Evolutionary conservation across 306 rosid genomes (phyloP).

Genomic region (Medicago truncatula): MtrunA17r5.0-ANR NC_053047.1:836001-836500

Average conservation of each 20-base stretch:
- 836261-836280: constrained; percentile 30
- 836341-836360: constrained; percentile 8
- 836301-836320: constrained; percentile 5
- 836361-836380: not conserved
- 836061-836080: not conserved
- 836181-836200: constrained; percentile 58
- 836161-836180: constrained; percentile 54
- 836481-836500: constrained; percentile 12
- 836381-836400: not conserved
- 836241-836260: constrained; percentile 67
- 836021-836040: constrained; percentile 46
- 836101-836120: constrained; percentile 82
- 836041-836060: constrained; percentile 5
- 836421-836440: not conserved
- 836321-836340: not conserved
- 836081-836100: constrained; percentile 58
- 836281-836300: constrained; percentile 11
- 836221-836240: constrained; percentile 48
- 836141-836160: constrained; percentile 73
- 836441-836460: not conserved
- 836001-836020: not conserved
- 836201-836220: constrained; percentile 53
- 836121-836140: constrained; percentile 80
- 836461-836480: constrained; percentile 10
- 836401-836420: not conserved